A percentile compares a stretch with the other conserved stretches of the same genome.
phyloP scores from a whole-genome alignment of 78 protist species.

The Cyanophora paradoxa region DNA sequence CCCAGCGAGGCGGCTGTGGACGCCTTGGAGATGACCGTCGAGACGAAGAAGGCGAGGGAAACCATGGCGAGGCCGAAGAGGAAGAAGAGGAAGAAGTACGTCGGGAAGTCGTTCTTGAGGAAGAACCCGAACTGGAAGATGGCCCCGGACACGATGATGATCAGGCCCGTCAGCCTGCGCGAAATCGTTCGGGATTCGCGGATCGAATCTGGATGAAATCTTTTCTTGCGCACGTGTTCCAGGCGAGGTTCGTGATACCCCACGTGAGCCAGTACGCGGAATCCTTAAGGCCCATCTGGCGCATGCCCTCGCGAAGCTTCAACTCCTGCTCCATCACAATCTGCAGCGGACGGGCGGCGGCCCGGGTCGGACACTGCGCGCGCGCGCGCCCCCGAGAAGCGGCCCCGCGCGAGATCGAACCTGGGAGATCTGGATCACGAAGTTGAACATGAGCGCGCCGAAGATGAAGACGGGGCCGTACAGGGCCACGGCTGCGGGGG shows the following conservation, averaged over 20 bases:
- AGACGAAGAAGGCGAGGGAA: slow-evolving; percentile 26
- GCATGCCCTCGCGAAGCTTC: slow-evolving; percentile 51
- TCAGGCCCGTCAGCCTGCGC: neutral
- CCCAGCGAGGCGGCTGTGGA: slow-evolving; percentile 1
- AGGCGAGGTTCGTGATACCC: slow-evolving; percentile 2
- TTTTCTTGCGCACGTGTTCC: too few species aligned
- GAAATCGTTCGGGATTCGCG: too few species aligned
- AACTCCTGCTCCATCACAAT: slow-evolving; percentile 50
- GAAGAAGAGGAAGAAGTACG: slow-evolving; percentile 34
- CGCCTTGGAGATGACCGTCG: neutral
- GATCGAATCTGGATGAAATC: too few species aligned
- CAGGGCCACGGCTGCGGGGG: slow-evolving; percentile 4
- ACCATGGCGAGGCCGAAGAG: slow-evolving; percentile 37
- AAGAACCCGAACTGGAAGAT: slow-evolving; percentile 48
- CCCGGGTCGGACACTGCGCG: too few species aligned
- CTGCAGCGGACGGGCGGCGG: too few species aligned
- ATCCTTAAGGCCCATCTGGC: slow-evolving; percentile 42
- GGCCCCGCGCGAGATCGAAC: too few species aligned
- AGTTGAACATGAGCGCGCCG: slow-evolving; percentile 39
- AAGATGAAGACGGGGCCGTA: slow-evolving; percentile 39
- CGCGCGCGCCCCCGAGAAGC: too few species aligned
- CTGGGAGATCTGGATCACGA: slow-evolving; percentile 34
- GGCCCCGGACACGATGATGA: slow-evolving; percentile 31
- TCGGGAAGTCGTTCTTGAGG: slow-evolving; percentile 37
- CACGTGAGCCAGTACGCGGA: slow-evolving; percentile 49